phyloP scores from a whole-genome alignment of 2,329 filamentous ascomycete genomes.

The Coleophoma eucalyptorum region DNA sequence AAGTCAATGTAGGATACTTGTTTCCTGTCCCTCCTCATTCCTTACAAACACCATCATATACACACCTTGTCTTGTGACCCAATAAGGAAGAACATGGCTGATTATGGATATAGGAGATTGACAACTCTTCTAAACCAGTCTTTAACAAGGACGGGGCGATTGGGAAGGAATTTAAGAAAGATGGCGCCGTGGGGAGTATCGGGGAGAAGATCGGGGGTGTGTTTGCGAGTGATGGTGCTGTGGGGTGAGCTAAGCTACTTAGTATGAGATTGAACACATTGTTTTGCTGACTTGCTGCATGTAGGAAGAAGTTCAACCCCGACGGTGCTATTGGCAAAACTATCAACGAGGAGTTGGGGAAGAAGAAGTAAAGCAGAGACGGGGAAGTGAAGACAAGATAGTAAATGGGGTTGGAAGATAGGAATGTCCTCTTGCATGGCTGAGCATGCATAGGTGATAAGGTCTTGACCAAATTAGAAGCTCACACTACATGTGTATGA shows the following conservation, averaged over 20 bases:
- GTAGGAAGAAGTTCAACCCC: slow-evolving; percentile 30
- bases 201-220: slow-evolving; percentile 33
- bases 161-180: slow-evolving; percentile 30
- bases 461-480: no score
- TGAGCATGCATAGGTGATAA: no score
- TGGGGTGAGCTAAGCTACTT: slow-evolving; percentile 18
- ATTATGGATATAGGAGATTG: no score
- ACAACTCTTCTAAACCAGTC: not conserved
- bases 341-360: slow-evolving; percentile 30
- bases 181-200: slow-evolving; percentile 30
- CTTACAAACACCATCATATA: not conserved
- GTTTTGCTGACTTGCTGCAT: no score
- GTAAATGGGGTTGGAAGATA: no score
- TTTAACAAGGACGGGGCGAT: slow-evolving; percentile 28
- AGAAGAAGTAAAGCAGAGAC: slow-evolving; percentile 7
- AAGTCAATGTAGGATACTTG: no score
- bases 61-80: no score
- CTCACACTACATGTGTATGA: no score
- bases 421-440: no score
- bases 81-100: no score
- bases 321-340: slow-evolving; percentile 30
- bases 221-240: slow-evolving; percentile 27
- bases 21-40: not conserved
- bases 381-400: no score
- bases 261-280: no score